phyloP scores from a whole-genome alignment of 805 yeast species.

The Lipomyces japonicus region DNA sequence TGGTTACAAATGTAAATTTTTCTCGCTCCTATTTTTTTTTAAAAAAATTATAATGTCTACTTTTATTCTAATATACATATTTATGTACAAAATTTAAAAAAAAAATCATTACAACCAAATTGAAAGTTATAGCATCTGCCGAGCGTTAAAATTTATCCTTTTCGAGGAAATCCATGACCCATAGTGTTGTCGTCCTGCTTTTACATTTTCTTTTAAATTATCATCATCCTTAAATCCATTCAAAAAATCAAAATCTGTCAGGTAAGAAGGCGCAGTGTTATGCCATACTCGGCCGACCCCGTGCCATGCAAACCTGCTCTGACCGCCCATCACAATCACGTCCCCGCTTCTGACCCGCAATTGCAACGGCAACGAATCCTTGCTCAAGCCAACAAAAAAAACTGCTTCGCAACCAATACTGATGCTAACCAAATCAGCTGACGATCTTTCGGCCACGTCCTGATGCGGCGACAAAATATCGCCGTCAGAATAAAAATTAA shows the following conservation, averaged over 20 bases:
- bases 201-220: constrained; percentile 1
- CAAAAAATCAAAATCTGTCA: constrained; percentile 20
- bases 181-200: constrained; percentile 18
- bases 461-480: constrained; percentile 45
- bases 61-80: too few species aligned
- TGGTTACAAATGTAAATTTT: too few species aligned
- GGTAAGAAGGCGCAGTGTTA: constrained; percentile 36
- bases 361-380: constrained; percentile 35
- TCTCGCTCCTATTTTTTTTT: too few species aligned
- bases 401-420: constrained; percentile 43
- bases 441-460: constrained; percentile 42
- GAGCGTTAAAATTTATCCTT: constrained; percentile 41
- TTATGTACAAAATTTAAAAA: neutral
- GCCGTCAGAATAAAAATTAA: constrained; percentile 44
- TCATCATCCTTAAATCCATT: neutral
- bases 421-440: constrained; percentile 40
- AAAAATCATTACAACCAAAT: neutral
- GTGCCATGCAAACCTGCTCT: constrained; percentile 42
- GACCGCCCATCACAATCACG: constrained; percentile 43
- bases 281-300: constrained; percentile 43
- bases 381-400: constrained; percentile 30
- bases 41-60: too few species aligned
- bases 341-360: constrained; percentile 42
- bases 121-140: constrained; percentile 39
- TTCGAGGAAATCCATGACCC: constrained; percentile 38